Conservation (phyloP, 306 rosid genomes). For the apple (Malus domestica) region ASM211411v1 NC_041800.1:28655733-28656232, state of each 20-base stretch:
- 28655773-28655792: not conserved
- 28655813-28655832: not conserved
- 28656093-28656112: constrained; percentile 39
- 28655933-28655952: not conserved
- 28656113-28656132: constrained; percentile 34
- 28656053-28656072: constrained; percentile 64
- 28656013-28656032: constrained; percentile 1
- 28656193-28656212: constrained; percentile 50
- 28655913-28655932: not conserved
- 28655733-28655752: not conserved
- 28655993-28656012: not conserved
- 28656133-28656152: constrained; percentile 45
- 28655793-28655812: not conserved
- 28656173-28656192: constrained; percentile 61
- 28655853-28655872: not conserved
- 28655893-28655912: not conserved
- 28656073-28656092: constrained; percentile 48
- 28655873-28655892: not conserved
- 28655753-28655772: not conserved
- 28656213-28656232: constrained; percentile 65
- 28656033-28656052: constrained; percentile 45
- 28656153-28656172: constrained; percentile 44
- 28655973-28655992: not conserved
- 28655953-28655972: not conserved
- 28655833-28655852: not conserved